Percentiles rank a stretch among this genome's conserved stretches.
Evolutionary conservation across 2,329 filamentous ascomycete species (phyloP).

Genomic region (Rhytidhysteron rufulum): DNA sequence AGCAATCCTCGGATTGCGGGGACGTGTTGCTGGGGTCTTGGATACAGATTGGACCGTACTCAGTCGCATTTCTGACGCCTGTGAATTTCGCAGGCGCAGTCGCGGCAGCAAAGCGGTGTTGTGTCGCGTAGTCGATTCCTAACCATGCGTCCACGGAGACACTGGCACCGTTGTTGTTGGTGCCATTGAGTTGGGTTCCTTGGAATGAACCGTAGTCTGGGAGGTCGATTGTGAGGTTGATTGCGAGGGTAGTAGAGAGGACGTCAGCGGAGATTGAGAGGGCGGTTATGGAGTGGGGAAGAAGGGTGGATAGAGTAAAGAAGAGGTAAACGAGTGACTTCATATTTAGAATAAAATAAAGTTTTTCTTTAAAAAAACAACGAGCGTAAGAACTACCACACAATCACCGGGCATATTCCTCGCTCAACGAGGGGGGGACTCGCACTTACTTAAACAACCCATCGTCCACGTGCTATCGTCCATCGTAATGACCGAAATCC

Average conservation of each 20-base stretch:
- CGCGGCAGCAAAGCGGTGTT: constrained; percentile 43
- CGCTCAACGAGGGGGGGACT: too few species aligned
- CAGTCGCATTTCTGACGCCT: background rate
- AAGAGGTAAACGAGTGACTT: too few species aligned
- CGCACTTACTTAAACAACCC: too few species aligned
- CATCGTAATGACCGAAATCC: too few species aligned
- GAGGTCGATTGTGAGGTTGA: constrained; percentile 18
- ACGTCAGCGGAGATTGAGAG: too few species aligned
- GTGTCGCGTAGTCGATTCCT: constrained; percentile 45
- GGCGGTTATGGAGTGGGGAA: too few species aligned
- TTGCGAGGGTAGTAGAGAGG: background rate
- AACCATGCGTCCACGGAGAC: constrained; percentile 46
- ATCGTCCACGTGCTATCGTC: too few species aligned
- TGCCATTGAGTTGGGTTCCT: constrained; percentile 36
- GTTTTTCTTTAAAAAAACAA: too few species aligned
- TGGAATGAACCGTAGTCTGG: constrained; percentile 41
- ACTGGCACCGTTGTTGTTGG: constrained; percentile 29
- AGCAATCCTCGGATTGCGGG: constrained; percentile 31
- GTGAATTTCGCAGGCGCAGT: constrained; percentile 32
- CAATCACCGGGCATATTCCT: too few species aligned
- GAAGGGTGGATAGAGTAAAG: too few species aligned
- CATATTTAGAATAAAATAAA: too few species aligned
- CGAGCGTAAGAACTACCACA: too few species aligned
- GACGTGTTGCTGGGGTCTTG: constrained; percentile 39
- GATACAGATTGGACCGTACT: constrained; percentile 36